A percentile compares a stretch with the other conserved stretches of the same genome.
phyloP scores from a whole-genome alignment of 192 early-diverging fungal genomes.

The Coemansia sp. region DNA sequence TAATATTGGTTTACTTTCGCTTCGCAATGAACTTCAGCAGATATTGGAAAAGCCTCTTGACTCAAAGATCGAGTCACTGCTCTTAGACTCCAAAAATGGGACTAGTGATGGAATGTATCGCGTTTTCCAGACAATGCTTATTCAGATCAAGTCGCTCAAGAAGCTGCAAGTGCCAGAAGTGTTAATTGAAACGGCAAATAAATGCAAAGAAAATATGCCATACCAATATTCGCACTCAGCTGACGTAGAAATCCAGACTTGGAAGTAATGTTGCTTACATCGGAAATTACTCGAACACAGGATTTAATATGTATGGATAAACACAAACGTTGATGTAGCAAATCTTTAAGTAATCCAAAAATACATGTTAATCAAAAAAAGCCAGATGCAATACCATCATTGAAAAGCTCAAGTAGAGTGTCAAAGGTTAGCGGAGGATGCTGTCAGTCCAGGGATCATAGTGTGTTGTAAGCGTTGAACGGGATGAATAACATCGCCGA shows the following conservation, averaged over 20 bases:
- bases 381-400: background rate
- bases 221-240: background rate
- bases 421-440: background rate
- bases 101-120: background rate
- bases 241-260: background rate
- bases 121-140: background rate
- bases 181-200: background rate
- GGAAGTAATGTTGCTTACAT: background rate
- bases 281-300: background rate
- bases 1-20: background rate
- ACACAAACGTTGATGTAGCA: background rate
- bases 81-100: background rate
- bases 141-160: background rate
- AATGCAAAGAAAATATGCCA: background rate
- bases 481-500: constrained; percentile 75
- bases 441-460: constrained; percentile 62
- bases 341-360: background rate
- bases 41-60: background rate
- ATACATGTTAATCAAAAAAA: background rate
- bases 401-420: background rate
- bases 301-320: background rate
- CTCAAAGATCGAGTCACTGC: background rate
- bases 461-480: constrained; percentile 79
- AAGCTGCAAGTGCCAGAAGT: background rate
- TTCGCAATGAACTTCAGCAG: background rate